Base-by-base conservation (phyloP, 148 eudicot genomes). In the Arbutus unedo region DNA sequence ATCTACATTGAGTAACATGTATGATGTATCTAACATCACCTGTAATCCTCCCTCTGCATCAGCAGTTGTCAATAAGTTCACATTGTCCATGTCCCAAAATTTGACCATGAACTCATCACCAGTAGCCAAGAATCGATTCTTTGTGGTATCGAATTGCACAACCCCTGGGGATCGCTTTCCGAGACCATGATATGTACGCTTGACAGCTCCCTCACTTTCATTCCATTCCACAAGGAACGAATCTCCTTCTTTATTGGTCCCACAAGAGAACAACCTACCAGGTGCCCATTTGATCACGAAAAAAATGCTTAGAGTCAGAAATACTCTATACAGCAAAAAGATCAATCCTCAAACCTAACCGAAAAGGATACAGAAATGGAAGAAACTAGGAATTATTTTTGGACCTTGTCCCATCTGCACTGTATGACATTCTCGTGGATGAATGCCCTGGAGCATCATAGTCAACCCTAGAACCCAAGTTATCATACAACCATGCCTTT, bases 401-500 rank as follows among this genome's bases (percentile, higher is more conserved):
- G 53, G 64, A 95, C 98, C 99, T 91, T 84, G 91, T 83, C 51
- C 99, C 99, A 89, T 96, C 99, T 71, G 95, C 91, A 83, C 95
- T 94, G 85, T 96, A 94, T 49, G 95, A 92, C 99, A 96, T 92
- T 55, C 87, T 90, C 49, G 92, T 93, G 64, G 97, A 90, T 53
- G 95, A 91, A 89, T 87, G 98, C 80, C 98, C 97, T 23, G 99
- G 98, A 13, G 99, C 97, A 89, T 93, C 95, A 85, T 96, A 96
- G 89, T 96, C 94, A 79, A 93, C 95, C 87, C 98, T 89, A 38
- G 98, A 89, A 82, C 99, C 99, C 90, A 85, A 5, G 86, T 88
- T 88, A 83, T 94, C 99, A 84, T 94, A 96, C 82, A 96, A 74
- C 99, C 99, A 96, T 7, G 97, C 99, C 89, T 96, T 94, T 82